Base-by-base conservation (phyloP, 2,329 filamentous ascomycete species). In the Colletotrichum graminicola region DNA sequence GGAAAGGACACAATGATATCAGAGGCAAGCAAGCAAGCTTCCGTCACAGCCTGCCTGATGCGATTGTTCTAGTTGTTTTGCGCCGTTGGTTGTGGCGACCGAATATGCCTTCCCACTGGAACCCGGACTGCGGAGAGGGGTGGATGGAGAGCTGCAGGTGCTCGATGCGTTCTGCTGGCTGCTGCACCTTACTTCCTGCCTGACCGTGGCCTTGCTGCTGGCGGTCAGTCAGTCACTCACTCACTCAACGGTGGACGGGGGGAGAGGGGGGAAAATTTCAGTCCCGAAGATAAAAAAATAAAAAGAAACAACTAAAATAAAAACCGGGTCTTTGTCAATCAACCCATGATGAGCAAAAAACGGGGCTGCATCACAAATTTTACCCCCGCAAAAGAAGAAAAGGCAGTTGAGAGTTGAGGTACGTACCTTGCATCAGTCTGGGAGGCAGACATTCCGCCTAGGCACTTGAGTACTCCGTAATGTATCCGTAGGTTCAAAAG, bases 351-450 rank as follows among this genome's bases (percentile, higher is more conserved):
- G 55, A 71, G 54, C 67, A 73, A 73, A 73, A 66, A 71, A 52
- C 36, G 73, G 71, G 71, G 64, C 71, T 54, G 67, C 71, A 47
- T 72, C 67, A 74, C 71, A 74, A 74, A 72, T 73, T 74, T 74
- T 73, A 73, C 71, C 73, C 71, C 67, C 71, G 67, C 64, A 68
- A 73, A 72, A 64, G 61, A 61, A 63, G 29, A 62, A 62, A 61
- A 39, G 10, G 4, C 21, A 23, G n/a, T 39, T 12, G 26, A 12
- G 21, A 23, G n/a, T 39, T 12, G 26, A 12, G 21, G n/a, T 47
- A 47, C 45, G 45, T 47, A 47, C 45, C 45, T 12, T 12, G 16
- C 43, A 45, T 45, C 43, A 45, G 29, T 29, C 29, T 2, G 29
- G 29, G 29, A 29, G 29, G 29, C 29, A 29, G 29, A 29, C 29